These are phyloP conservation scores for Conoideocrella luteorostrata DNA, from an alignment of 2,329 filamentous ascomycete genomes.

Conservation along the genomic window DNA sequence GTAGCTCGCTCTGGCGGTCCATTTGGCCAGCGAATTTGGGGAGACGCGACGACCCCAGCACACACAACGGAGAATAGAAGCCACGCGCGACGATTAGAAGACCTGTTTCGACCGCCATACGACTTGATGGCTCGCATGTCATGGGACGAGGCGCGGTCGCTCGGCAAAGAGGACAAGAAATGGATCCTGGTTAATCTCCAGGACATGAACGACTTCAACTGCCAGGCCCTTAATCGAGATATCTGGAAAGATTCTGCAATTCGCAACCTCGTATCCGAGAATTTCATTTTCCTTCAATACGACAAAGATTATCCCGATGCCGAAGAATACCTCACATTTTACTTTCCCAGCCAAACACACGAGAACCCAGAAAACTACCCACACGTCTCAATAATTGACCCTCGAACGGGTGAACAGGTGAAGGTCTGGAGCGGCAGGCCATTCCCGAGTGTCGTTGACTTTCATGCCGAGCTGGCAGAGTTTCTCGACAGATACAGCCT, in stretches of 20 bases:
- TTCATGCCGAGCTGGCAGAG: constrained; percentile 85
- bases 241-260: constrained; percentile 87
- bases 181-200: constrained; percentile 97
- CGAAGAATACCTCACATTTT: constrained; percentile 80
- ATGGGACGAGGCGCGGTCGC: constrained; percentile 79
- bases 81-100: constrained; percentile 74
- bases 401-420: constrained; percentile 91
- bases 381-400: constrained; percentile 92
- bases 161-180: constrained; percentile 82
- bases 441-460: constrained; percentile 69
- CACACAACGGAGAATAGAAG: constrained; percentile 41
- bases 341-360: constrained; percentile 64
- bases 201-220: constrained; percentile 88
- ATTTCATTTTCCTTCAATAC: constrained; percentile 95
- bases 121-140: constrained; percentile 73
- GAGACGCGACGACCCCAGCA: constrained; percentile 17
- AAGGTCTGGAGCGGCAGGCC: constrained; percentile 90
- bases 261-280: constrained; percentile 74
- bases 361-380: constrained; percentile 88
- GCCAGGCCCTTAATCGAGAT: constrained; percentile 87
- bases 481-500: constrained; percentile 97
- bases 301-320: constrained; percentile 76
- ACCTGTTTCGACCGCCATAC: constrained; percentile 88
- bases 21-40: constrained; percentile 35
- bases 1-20: constrained; percentile 23